Evolutionary conservation across 2,329 filamentous ascomycete genomes (phyloP).

Genomic region (Cordyceps pruinosa): DNA sequence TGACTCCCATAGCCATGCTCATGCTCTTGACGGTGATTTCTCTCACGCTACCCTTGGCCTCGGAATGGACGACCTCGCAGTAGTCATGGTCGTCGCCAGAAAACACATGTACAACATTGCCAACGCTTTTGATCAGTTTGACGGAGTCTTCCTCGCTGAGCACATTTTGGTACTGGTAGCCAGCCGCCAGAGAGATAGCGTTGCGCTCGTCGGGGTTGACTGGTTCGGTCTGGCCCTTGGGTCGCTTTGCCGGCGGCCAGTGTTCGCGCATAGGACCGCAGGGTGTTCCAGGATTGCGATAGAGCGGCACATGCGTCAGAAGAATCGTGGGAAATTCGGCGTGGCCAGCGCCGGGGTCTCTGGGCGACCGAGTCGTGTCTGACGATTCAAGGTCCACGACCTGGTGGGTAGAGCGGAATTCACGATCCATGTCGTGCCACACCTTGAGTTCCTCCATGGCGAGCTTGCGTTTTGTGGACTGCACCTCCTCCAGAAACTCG

Average conservation of each 20-base stretch:
- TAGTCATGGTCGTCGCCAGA: constrained; percentile 98
- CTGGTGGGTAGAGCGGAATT: constrained; percentile 49
- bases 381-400: constrained; percentile 52
- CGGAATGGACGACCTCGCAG: constrained; percentile 77
- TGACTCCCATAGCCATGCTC: constrained; percentile 93
- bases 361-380: constrained; percentile 23
- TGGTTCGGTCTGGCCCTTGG: constrained; percentile 48
- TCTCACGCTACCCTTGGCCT: constrained; percentile 55
- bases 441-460: constrained; percentile 61
- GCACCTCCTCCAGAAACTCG: constrained; percentile 65
- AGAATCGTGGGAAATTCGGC: constrained; percentile 78
- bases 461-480: constrained; percentile 57
- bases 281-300: constrained; percentile 71
- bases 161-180: constrained; percentile 97
- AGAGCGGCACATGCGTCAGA: constrained; percentile 86
- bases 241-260: constrained; percentile 63
- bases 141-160: constrained; percentile 69
- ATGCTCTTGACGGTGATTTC: constrained; percentile 96
- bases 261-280: constrained; percentile 83
- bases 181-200: constrained; percentile 66
- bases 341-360: constrained; percentile 36
- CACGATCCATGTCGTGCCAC: constrained; percentile 53
- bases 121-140: constrained; percentile 68
- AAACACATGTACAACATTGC: constrained; percentile 79
- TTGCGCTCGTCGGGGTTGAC: constrained; percentile 62